phyloP scores from a whole-genome alignment of 1,139 yeast genomes.

The Zygotorulaspora mrakii region DNA sequence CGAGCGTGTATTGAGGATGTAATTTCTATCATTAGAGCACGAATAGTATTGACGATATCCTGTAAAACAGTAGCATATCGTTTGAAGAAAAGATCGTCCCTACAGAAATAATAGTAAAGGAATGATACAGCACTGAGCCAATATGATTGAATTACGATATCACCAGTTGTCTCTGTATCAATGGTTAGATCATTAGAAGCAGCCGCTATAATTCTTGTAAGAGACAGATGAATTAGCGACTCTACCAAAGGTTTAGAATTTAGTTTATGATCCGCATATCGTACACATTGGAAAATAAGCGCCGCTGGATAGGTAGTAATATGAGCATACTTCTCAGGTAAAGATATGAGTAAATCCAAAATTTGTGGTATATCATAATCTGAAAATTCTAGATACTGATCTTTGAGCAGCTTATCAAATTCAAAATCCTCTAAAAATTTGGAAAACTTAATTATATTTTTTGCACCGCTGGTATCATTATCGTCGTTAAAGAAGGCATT shows the following conservation, averaged over 20 bases:
- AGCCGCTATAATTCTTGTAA: constrained; percentile 57
- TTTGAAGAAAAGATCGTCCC: constrained; percentile 51
- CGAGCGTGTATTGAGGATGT: constrained; percentile 63
- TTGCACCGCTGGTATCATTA: constrained; percentile 13
- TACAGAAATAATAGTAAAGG: constrained; percentile 58
- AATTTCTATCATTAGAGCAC: constrained; percentile 59
- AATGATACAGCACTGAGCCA: constrained; percentile 70
- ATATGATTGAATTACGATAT: constrained; percentile 65
- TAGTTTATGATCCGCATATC: constrained; percentile 59
- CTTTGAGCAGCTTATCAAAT: constrained; percentile 33
- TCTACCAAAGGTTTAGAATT: constrained; percentile 53
- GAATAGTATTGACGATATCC: constrained; percentile 54
- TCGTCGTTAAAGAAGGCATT: constrained; percentile 9
- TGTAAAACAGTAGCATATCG: constrained; percentile 57
- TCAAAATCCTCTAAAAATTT: constrained; percentile 28
- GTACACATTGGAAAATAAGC: constrained; percentile 58
- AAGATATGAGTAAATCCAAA: constrained; percentile 51
- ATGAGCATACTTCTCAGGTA: constrained; percentile 47
- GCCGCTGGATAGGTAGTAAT: constrained; percentile 66
- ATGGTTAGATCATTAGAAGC: constrained; percentile 36
- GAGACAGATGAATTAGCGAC: constrained; percentile 56
- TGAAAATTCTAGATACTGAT: constrained; percentile 50
- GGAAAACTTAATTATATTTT: constrained; percentile 17
- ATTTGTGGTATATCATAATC: constrained; percentile 64
- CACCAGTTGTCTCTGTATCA: constrained; percentile 44